phyloP scores from a whole-genome alignment of 352 stramenopile species.

The Globisporangium alternatum region DNA sequence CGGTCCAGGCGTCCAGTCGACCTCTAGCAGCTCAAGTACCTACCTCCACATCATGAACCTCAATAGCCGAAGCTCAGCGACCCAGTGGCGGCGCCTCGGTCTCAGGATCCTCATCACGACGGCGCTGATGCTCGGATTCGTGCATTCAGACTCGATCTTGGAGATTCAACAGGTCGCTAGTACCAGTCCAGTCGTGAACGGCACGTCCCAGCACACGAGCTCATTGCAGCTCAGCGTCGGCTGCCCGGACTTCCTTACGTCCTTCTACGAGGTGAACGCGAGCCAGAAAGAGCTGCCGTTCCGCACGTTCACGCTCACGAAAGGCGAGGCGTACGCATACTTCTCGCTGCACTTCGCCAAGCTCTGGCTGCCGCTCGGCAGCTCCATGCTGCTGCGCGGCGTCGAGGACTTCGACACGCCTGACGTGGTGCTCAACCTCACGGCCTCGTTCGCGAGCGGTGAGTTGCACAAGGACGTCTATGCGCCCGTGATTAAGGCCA shows the following conservation, averaged over 20 bases:
- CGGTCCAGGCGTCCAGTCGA: neutral
- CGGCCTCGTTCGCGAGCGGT: slow-evolving; percentile 29
- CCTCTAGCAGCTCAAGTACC: neutral
- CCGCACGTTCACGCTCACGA: slow-evolving; percentile 48
- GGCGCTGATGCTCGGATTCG: neutral
- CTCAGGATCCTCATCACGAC: neutral
- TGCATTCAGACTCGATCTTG: neutral
- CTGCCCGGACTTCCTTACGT: slow-evolving; percentile 47
- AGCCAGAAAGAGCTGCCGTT: slow-evolving; percentile 29
- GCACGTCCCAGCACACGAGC: neutral
- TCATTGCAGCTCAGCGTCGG: slow-evolving; percentile 33
- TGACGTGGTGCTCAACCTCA: slow-evolving; percentile 42
- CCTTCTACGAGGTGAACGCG: slow-evolving; percentile 36
- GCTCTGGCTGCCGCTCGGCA: slow-evolving; percentile 41
- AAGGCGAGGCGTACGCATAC: slow-evolving; percentile 49
- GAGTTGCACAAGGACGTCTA: slow-evolving; percentile 24
- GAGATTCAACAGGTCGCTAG: neutral
- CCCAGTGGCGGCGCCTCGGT: neutral
- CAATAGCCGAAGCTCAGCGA: neutral
- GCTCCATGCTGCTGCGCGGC: slow-evolving; percentile 37
- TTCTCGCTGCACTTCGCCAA: slow-evolving; percentile 47
- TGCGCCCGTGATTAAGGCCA: slow-evolving; percentile 35
- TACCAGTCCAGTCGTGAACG: neutral
- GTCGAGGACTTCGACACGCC: slow-evolving; percentile 41
- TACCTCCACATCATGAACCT: neutral